A percentile compares a stretch with the other conserved stretches of the same genome.
These are phyloP conservation scores for Cryptosporidium tyzzeri DNA, from an alignment of 169 alveolate species.

Conservation along the genomic window DNA sequence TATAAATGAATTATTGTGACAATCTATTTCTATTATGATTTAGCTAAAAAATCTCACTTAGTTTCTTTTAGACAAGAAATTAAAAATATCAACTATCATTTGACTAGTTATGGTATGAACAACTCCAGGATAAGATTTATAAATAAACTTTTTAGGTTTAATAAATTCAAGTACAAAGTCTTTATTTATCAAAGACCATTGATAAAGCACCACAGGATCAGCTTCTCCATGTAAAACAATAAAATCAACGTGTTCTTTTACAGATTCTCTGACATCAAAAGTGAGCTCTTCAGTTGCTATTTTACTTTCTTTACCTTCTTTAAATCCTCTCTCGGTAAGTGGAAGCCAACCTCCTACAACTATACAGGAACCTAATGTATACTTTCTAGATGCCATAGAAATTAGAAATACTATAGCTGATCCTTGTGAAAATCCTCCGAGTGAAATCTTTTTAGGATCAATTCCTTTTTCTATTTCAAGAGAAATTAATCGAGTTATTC, in stretches of 20 bases:
- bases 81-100: slow-evolving; percentile 47
- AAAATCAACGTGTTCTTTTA: slow-evolving; percentile 37
- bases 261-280: slow-evolving; percentile 44
- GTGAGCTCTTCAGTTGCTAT: slow-evolving; percentile 12
- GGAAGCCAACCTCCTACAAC: slow-evolving; percentile 76
- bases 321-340: slow-evolving; percentile 44
- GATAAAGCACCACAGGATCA: slow-evolving; percentile 43
- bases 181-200: slow-evolving; percentile 38
- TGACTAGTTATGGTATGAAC: slow-evolving; percentile 37
- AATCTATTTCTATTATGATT: too few relatives aligned
- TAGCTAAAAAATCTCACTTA: not conserved
- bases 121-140: slow-evolving; percentile 58
- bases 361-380: slow-evolving; percentile 47
- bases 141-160: slow-evolving; percentile 39
- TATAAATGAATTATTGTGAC: too few relatives aligned
- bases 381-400: slow-evolving; percentile 49
- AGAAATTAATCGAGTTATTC: slow-evolving; percentile 19
- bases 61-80: slow-evolving; percentile 15
- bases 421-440: slow-evolving; percentile 74
- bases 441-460: slow-evolving; percentile 17
- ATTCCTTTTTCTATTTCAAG: slow-evolving; percentile 43
- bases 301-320: slow-evolving; percentile 28
- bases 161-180: slow-evolving; percentile 12
- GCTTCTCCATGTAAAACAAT: slow-evolving; percentile 67
- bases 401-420: slow-evolving; percentile 32